Percentiles rank a stretch among this genome's conserved stretches.
These are phyloP conservation scores for Candida chauliodis DNA, from an alignment of 805 yeast species.

Conservation along the genomic window DNA sequence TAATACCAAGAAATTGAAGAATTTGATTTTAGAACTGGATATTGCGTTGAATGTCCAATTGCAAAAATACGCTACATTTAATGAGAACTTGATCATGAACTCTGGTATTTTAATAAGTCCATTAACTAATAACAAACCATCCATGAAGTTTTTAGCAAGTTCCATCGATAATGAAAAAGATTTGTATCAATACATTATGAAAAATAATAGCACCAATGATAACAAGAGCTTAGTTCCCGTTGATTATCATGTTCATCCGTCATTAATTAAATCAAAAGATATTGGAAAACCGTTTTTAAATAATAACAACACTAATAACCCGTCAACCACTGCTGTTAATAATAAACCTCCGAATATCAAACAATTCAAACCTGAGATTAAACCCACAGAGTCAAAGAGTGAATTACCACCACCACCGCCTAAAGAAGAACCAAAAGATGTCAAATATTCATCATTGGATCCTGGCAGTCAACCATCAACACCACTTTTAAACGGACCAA, in stretches of 20 bases:
- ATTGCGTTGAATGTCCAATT: slow-evolving; percentile 85
- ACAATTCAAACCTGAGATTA: background rate
- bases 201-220: slow-evolving; percentile 27
- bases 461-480: slow-evolving; percentile 28
- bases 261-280: slow-evolving; percentile 34
- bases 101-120: slow-evolving; percentile 84
- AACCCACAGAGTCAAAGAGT: background rate
- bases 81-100: slow-evolving; percentile 78
- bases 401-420: background rate
- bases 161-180: slow-evolving; percentile 82
- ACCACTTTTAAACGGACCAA: slow-evolving; percentile 36
- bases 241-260: slow-evolving; percentile 68
- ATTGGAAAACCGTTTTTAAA: slow-evolving; percentile 11
- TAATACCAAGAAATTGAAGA: slow-evolving; percentile 64
- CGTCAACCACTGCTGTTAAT: no score
- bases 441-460: slow-evolving; percentile 18
- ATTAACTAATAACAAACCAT: slow-evolving; percentile 46
- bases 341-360: slow-evolving; percentile 4
- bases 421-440: background rate
- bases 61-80: slow-evolving; percentile 83
- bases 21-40: slow-evolving; percentile 81
- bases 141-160: slow-evolving; percentile 75
- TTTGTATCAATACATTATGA: slow-evolving; percentile 63
- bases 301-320: no score
- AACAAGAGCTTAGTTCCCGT: slow-evolving; percentile 54